These are phyloP conservation scores for Suhomyces pyralidae DNA, from an alignment of 805 yeast species.

Conservation along the genomic window DNA sequence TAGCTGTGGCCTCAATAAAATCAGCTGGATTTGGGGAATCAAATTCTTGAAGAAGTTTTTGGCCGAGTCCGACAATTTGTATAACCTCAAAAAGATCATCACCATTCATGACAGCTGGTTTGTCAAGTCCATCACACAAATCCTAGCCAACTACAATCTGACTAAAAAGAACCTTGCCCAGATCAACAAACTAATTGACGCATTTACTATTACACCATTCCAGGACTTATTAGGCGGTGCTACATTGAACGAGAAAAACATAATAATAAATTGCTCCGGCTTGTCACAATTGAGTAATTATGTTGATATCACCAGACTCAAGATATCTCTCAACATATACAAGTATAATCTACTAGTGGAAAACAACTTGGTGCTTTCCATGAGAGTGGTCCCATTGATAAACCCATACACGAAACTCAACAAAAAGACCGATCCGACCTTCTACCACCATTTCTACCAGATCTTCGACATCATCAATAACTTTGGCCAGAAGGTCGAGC, in stretches of 20 bases:
- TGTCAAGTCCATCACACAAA: constrained; percentile 70
- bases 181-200: constrained; percentile 26
- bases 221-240: constrained; percentile 2
- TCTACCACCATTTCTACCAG: constrained; percentile 47
- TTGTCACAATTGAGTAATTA: constrained; percentile 54
- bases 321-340: constrained; percentile 74
- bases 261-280: constrained; percentile 44
- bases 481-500: constrained; percentile 42
- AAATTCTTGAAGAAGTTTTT: constrained; percentile 56
- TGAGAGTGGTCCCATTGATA: constrained; percentile 19
- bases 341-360: constrained; percentile 58
- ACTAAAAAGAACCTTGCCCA: constrained; percentile 29
- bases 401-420: constrained; percentile 19
- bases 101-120: constrained; percentile 93
- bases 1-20: constrained; percentile 73
- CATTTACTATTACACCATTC: constrained; percentile 15
- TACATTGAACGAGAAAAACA: constrained; percentile 1
- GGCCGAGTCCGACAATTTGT: constrained; percentile 46
- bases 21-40: constrained; percentile 69
- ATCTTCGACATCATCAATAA: constrained; percentile 46
- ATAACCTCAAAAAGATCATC: constrained; percentile 55
- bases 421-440: constrained; percentile 16
- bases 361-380: constrained; percentile 22
- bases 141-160: constrained; percentile 57
- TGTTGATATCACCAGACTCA: constrained; percentile 72